Base-by-base conservation (phyloP, 306 rosid genomes). In the Lagenaria siceraria region DNA sequence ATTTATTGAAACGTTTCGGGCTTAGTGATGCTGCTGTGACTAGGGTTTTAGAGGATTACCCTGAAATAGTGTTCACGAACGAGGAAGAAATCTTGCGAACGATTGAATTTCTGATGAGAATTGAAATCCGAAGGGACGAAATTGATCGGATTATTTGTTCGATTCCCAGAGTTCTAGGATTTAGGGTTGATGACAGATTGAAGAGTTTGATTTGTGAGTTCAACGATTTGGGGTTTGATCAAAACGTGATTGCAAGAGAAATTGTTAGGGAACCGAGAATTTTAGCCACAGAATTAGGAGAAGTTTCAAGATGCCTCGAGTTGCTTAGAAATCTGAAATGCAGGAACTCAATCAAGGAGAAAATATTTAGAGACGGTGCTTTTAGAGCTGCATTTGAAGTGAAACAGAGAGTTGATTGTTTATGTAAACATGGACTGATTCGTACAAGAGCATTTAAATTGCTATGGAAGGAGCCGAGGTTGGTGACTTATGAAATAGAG, bases 381-480 rank as follows among this genome's bases (percentile, higher is more conserved):
- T 79, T 89, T 15, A 83, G 88, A 77, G 95, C 97, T 66, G 92
- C 90, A 42, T 89, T 94, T 77, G 89, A 87, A 73, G 96, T 89
- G 78, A 94, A 92, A 65, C 24, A 84, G 55, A 84, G 93, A 81
- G 87, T 92, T 17, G 96, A 89, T 78, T 92, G 91, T 79, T 87
- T 94, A 82, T 89, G 98, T 62, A 56, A 76, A 73, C 82, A 83
- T 5, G 95, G 96, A 43, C 81, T 92, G 84, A 90, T 81, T 66
- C 87, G 88, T 5, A 89, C 89, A 52, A 91, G 90, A 58, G 91
- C 98, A 18, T 87, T 90, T 25, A 93, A 89, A 84, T 77, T 92
- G 21, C 59, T 92, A 46, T 87, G 97, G 95, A 92, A 90, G 73
- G 97, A 94, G 59, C 97, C 96, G 0, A 87, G 97, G 82, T 59